Percentiles rank a stretch among this genome's conserved stretches.
Evolutionary conservation across 129 eudicot genomes (phyloP).

Genomic region (Cynara cardunculus): DNA sequence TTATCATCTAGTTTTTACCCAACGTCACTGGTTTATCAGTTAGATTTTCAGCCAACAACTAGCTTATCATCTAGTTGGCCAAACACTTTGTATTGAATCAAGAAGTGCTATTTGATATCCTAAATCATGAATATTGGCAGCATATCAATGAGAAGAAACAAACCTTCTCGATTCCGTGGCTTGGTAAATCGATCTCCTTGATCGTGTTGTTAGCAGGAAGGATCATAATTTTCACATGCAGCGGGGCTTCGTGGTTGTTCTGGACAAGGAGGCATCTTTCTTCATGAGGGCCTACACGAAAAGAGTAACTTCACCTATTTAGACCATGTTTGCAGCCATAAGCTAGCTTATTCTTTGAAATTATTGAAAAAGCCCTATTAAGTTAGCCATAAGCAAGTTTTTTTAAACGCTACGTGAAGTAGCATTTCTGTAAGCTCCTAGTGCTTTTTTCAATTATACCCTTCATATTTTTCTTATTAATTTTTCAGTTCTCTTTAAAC

Average conservation of each 20-base stretch:
- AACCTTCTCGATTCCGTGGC: constrained; percentile 45
- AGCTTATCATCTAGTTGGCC: not conserved
- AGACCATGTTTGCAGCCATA: not conserved
- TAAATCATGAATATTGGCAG: not conserved
- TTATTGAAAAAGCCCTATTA: not conserved
- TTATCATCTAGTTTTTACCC: too few species aligned
- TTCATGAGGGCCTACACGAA: constrained; percentile 29
- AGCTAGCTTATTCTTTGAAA: not conserved
- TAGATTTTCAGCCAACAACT: too few species aligned
- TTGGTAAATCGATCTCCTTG: constrained; percentile 25
- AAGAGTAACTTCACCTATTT: constrained; percentile 5
- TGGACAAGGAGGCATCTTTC: constrained; percentile 31
- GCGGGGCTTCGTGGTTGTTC: constrained; percentile 34
- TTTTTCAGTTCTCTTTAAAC: too few species aligned
- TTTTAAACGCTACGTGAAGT: not conserved
- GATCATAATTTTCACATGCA: constrained; percentile 33
- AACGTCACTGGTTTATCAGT: too few species aligned
- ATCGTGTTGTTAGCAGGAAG: constrained; percentile 33
- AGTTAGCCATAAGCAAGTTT: not conserved
- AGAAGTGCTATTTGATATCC: not conserved
- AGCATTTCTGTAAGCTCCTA: not conserved
- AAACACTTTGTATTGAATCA: not conserved
- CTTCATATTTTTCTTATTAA: too few species aligned
- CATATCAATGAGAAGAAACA: not conserved
- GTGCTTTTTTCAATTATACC: too few species aligned